Evolutionary conservation across 768 basidiomycete genomes (phyloP).

Genomic region (Suillus weaverae): DNA sequence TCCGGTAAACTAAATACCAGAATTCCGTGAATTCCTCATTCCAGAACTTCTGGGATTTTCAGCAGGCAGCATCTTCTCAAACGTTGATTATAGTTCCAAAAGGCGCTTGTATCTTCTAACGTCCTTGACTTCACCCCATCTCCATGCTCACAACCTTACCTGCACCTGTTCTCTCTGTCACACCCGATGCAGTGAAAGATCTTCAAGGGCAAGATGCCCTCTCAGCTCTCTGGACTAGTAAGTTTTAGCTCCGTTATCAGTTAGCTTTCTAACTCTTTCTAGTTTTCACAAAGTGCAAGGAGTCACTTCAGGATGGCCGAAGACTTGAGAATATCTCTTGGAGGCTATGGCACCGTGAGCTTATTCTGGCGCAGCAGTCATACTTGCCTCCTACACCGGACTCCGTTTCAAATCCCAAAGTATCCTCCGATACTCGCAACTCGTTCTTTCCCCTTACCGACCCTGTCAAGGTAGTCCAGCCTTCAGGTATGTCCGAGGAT

Average conservation of each 20-base stretch:
- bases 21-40: slow-evolving; percentile 18
- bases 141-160: slow-evolving; percentile 54
- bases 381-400: slow-evolving; percentile 31
- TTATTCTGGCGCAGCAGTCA: slow-evolving; percentile 38
- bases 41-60: slow-evolving; percentile 13
- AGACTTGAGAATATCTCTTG: slow-evolving; percentile 87
- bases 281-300: slow-evolving; percentile 88
- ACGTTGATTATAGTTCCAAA: slow-evolving; percentile 23
- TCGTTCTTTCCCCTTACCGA: slow-evolving; percentile 29
- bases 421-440: slow-evolving; percentile 21
- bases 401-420: slow-evolving; percentile 20
- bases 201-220: slow-evolving; percentile 70
- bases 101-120: slow-evolving; percentile 11
- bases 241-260: slow-evolving; percentile 18
- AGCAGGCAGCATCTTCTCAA: slow-evolving; percentile 11
- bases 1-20: neutral
- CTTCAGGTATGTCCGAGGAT: slow-evolving; percentile 20
- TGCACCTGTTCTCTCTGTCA: slow-evolving; percentile 65
- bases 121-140: slow-evolving; percentile 13
- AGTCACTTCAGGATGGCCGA: slow-evolving; percentile 74
- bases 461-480: slow-evolving; percentile 15
- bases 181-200: slow-evolving; percentile 63
- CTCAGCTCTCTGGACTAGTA: slow-evolving; percentile 68
- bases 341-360: slow-evolving; percentile 78
- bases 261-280: slow-evolving; percentile 13